These are phyloP conservation scores for Phycomyces blakesleeanus DNA, from an alignment of 192 early-diverging fungal genomes.

Conservation along the genomic window DNA sequence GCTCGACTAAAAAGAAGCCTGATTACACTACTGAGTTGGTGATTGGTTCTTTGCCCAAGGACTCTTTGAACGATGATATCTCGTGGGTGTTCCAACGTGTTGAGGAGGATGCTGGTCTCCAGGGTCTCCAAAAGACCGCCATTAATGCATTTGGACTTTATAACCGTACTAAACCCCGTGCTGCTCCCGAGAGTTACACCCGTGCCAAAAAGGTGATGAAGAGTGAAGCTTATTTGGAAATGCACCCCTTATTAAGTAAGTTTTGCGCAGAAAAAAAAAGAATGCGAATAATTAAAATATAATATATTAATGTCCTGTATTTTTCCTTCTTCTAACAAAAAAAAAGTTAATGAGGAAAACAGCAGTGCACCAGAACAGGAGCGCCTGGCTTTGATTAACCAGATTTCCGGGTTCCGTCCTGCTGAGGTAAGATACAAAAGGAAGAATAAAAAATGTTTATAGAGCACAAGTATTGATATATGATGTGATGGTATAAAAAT, in stretches of 20 bases:
- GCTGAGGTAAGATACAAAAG: conserved; percentile 45
- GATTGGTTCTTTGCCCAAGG: conserved; percentile 70
- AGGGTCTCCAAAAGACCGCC: conserved; percentile 61
- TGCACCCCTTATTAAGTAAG: conserved; percentile 75
- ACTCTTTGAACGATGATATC: conserved; percentile 63
- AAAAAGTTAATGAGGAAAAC: background rate
- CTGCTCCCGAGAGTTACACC: conserved; percentile 81
- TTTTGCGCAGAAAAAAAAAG: background rate
- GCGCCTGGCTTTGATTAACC: conserved; percentile 65
- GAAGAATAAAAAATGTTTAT: too few species aligned
- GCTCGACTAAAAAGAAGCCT: conserved; percentile 1
- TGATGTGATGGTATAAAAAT: too few species aligned
- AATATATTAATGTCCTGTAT: conserved; percentile 9
- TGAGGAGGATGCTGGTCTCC: conserved; percentile 57
- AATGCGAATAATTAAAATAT: background rate
- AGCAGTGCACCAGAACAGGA: conserved; percentile 46
- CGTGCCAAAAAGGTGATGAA: conserved; percentile 81
- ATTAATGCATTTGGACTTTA: conserved; percentile 88
- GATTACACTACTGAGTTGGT: conserved; percentile 80
- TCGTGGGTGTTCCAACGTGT: conserved; percentile 71
- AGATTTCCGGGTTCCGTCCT: conserved; percentile 80
- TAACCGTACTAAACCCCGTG: conserved; percentile 72
- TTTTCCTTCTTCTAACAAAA: background rate
- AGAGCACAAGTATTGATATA: too few species aligned
- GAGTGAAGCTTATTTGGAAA: conserved; percentile 55